Evolutionary conservation across 2,329 filamentous ascomycete genomes (phyloP).

Genomic region (Didymosphaeria variabile): DNA sequence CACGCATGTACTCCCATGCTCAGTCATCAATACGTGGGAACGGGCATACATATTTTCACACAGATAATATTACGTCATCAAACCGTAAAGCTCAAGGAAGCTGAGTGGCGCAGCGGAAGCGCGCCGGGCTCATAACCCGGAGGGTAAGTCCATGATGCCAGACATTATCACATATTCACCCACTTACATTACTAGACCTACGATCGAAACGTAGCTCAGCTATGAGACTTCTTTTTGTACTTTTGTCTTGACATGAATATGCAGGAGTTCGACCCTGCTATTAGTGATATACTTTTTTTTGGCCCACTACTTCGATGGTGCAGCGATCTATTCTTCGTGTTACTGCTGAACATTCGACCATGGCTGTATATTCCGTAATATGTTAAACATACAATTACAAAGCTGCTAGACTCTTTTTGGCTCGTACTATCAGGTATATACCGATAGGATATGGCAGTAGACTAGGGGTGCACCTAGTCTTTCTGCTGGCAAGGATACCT

Average conservation of each 20-base stretch:
- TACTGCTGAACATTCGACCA: too few relatives aligned
- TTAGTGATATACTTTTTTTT: not conserved
- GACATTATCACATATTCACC: not conserved
- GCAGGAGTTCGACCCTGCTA: not conserved
- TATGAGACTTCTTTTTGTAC: not conserved
- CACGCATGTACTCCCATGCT: not conserved
- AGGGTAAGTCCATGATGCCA: not conserved
- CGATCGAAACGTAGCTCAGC: constrained; percentile 15
- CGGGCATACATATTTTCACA: not conserved
- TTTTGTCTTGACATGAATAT: not conserved
- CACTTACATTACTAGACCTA: constrained; percentile 2
- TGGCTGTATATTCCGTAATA: too few relatives aligned
- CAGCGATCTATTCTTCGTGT: not conserved
- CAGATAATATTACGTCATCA: constrained; percentile 1
- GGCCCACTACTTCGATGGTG: not conserved
- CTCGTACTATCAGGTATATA: too few relatives aligned
- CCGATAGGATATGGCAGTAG: too few relatives aligned
- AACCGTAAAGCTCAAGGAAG: constrained; percentile 1
- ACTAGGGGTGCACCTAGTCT: too few relatives aligned
- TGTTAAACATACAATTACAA: too few relatives aligned
- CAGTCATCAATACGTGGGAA: not conserved
- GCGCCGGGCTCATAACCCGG: constrained; percentile 15
- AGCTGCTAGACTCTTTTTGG: too few relatives aligned
- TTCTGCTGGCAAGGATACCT: too few relatives aligned
- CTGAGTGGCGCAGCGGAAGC: constrained; percentile 15